Conservation (phyloP, 108 stramenopile species). For the Cyclotella baltica region DNA sequence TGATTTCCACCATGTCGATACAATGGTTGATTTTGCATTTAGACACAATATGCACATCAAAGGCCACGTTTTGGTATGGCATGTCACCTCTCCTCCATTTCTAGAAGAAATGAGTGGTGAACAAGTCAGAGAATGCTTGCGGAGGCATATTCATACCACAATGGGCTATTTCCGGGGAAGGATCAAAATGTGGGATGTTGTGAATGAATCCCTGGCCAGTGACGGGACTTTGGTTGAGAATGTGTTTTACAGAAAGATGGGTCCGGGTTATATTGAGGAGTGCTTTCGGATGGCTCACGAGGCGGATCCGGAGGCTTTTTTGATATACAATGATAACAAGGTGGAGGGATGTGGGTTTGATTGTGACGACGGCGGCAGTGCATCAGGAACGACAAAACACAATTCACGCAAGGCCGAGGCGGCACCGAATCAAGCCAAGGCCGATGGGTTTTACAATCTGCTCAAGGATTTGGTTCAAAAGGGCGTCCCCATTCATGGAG, state of each 20-base stretch:
- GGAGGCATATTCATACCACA: conserved; percentile 86
- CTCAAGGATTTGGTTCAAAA: conserved; percentile 72
- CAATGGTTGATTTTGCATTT: conserved; percentile 90
- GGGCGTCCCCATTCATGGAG: conserved; percentile 88
- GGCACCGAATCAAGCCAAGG: conserved; percentile 70
- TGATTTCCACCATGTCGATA: conserved; percentile 87
- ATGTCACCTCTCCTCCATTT: conserved; percentile 79
- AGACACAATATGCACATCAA: conserved; percentile 78
- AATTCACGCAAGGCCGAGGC: conserved; percentile 33
- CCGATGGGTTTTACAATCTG: conserved; percentile 86
- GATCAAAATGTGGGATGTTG: conserved; percentile 91
- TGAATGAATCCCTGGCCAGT: conserved; percentile 89
- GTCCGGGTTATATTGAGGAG: conserved; percentile 88
- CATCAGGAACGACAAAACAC: background rate
- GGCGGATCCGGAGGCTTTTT: conserved; percentile 88
- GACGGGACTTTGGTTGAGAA: conserved; percentile 91
- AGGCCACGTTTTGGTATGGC: conserved; percentile 91
- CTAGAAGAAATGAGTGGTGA: conserved; percentile 67
- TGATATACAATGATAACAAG: conserved; percentile 96
- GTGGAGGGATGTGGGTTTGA: conserved; percentile 85
- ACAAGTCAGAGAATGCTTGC: conserved; percentile 66
- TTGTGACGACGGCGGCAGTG: conserved; percentile 17
- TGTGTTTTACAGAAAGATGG: conserved; percentile 87
- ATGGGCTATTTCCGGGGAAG: conserved; percentile 88
- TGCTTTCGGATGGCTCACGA: conserved; percentile 94